These are phyloP conservation scores for Funneliformis caledonium DNA, from an alignment of 371 early-diverging fungal species.

Conservation along the genomic window DNA sequence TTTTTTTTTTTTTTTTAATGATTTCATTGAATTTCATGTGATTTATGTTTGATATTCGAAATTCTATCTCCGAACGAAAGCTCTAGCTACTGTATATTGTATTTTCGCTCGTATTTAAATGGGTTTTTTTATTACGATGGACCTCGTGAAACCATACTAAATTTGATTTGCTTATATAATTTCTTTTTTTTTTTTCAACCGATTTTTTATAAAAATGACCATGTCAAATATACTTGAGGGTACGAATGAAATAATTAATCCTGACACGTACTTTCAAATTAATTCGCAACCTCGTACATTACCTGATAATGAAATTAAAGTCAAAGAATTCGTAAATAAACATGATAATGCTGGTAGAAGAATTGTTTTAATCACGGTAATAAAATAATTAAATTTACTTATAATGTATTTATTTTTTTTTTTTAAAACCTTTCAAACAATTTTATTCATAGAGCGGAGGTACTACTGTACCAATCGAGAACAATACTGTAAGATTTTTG, in stretches of 20 bases:
- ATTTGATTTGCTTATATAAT: too few relatives aligned
- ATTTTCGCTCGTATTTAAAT: too few relatives aligned
- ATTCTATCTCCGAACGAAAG: too few relatives aligned
- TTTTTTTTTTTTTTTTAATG: too few relatives aligned
- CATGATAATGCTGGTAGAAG: slow-evolving; percentile 64
- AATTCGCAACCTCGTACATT: slow-evolving; percentile 78
- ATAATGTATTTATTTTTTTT: not conserved
- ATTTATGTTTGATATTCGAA: too few relatives aligned
- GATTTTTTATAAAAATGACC: not conserved
- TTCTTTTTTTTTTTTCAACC: too few relatives aligned
- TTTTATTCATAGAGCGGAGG: slow-evolving; percentile 80
- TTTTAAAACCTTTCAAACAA: not conserved
- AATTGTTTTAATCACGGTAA: slow-evolving; percentile 82
- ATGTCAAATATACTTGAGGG: not conserved
- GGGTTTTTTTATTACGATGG: too few relatives aligned
- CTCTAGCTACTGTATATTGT: too few relatives aligned
- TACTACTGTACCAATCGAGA: slow-evolving; percentile 96
- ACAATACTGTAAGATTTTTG: slow-evolving; percentile 97
- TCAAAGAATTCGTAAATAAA: slow-evolving; percentile 71
- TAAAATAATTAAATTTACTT: not conserved
- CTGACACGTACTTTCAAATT: slow-evolving; percentile 81
- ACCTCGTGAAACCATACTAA: too few relatives aligned
- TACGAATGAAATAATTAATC: slow-evolving; percentile 44
- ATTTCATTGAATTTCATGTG: too few relatives aligned
- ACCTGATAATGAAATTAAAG: slow-evolving; percentile 61